A percentile compares a stretch with the other conserved stretches of the same genome.
phyloP scores from a whole-genome alignment of 106 monocot genomes.

The Hemerocallis citrina region DNA sequence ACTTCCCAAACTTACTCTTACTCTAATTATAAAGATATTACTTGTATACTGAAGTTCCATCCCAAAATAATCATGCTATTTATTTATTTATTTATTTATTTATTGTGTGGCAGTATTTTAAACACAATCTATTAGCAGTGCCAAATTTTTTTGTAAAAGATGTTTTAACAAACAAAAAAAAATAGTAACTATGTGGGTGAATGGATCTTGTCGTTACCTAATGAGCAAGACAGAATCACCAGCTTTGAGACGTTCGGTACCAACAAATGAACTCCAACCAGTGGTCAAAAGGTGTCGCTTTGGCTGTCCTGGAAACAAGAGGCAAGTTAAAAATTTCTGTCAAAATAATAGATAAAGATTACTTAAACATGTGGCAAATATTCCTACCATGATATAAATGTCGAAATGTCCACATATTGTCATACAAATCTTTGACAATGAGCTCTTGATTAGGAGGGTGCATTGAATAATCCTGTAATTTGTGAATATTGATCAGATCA shows the following conservation, averaged over 20 bases:
- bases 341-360: no score
- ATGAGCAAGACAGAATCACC: slow-evolving; percentile 95
- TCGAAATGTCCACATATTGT: slow-evolving; percentile 87
- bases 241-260: slow-evolving; percentile 79
- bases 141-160: no score
- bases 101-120: no score
- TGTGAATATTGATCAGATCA: background rate
- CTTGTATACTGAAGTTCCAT: no score
- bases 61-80: no score
- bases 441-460: slow-evolving; percentile 98
- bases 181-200: background rate
- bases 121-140: no score
- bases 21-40: no score
- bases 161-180: no score
- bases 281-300: slow-evolving; percentile 93
- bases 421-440: slow-evolving; percentile 73
- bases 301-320: slow-evolving; percentile 72
- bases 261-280: slow-evolving; percentile 96
- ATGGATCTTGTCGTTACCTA: slow-evolving; percentile 30
- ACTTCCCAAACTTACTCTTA: no score
- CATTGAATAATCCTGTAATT: slow-evolving; percentile 69
- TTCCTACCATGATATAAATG: slow-evolving; percentile 88
- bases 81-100: no score
- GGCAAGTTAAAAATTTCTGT: no score
- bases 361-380: background rate